Conservation (phyloP, 2,329 filamentous ascomycete species). For the Nemania diffusa region DNA sequence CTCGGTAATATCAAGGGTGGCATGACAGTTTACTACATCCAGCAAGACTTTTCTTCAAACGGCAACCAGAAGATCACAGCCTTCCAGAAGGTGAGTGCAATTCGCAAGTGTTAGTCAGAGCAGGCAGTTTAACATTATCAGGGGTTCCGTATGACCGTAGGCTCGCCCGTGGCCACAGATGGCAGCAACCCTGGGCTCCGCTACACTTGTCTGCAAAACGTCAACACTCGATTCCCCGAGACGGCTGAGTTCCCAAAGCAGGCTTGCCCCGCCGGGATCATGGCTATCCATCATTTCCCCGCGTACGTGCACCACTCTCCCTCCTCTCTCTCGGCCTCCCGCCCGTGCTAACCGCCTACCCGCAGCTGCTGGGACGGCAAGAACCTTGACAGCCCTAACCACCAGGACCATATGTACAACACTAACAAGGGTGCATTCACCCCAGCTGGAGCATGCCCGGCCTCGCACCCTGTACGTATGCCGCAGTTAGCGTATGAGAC, state of each 20-base stretch:
- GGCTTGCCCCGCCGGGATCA: constrained; percentile 53
- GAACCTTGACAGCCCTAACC: constrained; percentile 60
- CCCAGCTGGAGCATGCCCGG: constrained; percentile 50
- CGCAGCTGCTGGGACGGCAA: constrained; percentile 59
- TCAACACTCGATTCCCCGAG: constrained; percentile 52
- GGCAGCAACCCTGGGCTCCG: constrained; percentile 46
- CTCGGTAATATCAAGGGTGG: constrained; percentile 52
- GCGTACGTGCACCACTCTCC: constrained; percentile 41
- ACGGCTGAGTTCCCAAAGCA: constrained; percentile 50
- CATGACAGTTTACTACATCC: constrained; percentile 57
- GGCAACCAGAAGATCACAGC: constrained; percentile 54
- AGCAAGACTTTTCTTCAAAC: constrained; percentile 53
- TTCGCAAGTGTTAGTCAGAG: constrained; percentile 21
- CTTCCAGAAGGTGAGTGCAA: constrained; percentile 48
- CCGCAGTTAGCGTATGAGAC: constrained; percentile 57
- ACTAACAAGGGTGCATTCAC: constrained; percentile 48
- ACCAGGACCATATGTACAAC: constrained; percentile 59
- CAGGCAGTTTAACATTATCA: constrained; percentile 37
- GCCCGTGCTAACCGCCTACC: constrained; percentile 20
- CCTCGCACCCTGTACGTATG: constrained; percentile 50
- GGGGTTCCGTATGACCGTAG: constrained; percentile 57
- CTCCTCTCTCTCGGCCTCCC: constrained; percentile 22
- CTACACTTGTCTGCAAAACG: constrained; percentile 49
- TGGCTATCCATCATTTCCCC: constrained; percentile 54
- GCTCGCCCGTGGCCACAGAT: constrained; percentile 44